Evolutionary conservation across 2,329 filamentous ascomycete genomes (phyloP), one percentile per base, ranked within the genome.

Genomic region (Hysterium pulicare): DNA sequence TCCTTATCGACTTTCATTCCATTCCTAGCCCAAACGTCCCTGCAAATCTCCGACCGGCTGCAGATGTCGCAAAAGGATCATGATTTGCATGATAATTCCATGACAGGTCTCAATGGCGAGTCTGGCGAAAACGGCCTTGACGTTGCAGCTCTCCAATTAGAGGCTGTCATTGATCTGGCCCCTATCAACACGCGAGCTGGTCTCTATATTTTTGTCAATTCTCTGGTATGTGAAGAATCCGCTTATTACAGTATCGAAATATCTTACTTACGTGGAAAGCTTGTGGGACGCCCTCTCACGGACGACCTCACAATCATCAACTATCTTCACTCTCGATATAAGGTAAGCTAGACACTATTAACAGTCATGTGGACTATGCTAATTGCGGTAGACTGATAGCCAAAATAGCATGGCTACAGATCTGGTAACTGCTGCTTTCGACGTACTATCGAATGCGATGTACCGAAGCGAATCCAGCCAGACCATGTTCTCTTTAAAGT

Each of bases 381-480:
- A 34, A 74, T 40, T 21, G 8, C 4, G 13, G 2, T 4, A 90
- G 78, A 86, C 85, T 30, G 86, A 95, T 55, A 77, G 86, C 32
- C 86, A 91, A 64, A 77, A 80, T 10, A 28, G 13, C 24, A 82
- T 89, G 33, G 82, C 87, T 0, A 81, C 89, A 41, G 90, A 96
- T 55, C 74, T 97, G 2, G 86, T 97, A 32, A 78, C 91, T 8
- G 88, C 90, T 1, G 84, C 90, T 0, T 97, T 98, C 58, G 90
- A 97, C 55, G 78, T 94, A 4, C 74, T 98, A 13, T 87, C 90
- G 26, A 95, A 95, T 57, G 86, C 86, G 4, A 86, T 91, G 49
- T 87, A 93, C 53, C 81, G 86, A 28, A 78, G 74, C 34, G 80
- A 84, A 55, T 71, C 78, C 7, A 64, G 67, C 15, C 73, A 80